phyloP scores from a whole-genome alignment of 805 yeast genomes.

The Metschnikowia proteae region DNA sequence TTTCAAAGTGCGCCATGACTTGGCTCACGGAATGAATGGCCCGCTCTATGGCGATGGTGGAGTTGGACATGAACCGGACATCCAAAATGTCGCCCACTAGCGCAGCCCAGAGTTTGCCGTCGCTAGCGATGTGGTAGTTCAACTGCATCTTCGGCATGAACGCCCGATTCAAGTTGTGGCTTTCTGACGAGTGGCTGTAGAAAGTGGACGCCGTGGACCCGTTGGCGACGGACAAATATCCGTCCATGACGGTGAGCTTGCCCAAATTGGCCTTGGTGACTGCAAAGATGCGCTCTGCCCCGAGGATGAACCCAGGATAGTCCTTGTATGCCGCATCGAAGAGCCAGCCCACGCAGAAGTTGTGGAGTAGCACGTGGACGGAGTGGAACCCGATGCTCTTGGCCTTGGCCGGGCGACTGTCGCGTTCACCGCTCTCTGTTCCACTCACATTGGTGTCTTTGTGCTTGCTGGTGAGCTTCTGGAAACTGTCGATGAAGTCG shows the following conservation, averaged over 20 bases:
- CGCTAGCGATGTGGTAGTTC: constrained; percentile 37
- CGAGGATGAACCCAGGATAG: constrained; percentile 72
- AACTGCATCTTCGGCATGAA: constrained; percentile 67
- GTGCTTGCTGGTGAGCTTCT: background rate
- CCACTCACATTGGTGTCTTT: background rate
- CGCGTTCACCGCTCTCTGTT: background rate
- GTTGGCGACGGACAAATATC: constrained; percentile 68
- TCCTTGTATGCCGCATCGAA: constrained; percentile 46
- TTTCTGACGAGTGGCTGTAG: constrained; percentile 45
- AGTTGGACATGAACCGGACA: constrained; percentile 56
- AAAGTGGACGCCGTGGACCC: constrained; percentile 51
- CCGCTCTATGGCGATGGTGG: constrained; percentile 53
- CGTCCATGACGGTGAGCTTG: constrained; percentile 62
- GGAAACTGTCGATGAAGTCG: constrained; percentile 27
- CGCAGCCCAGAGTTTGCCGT: constrained; percentile 42
- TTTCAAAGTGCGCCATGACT: constrained; percentile 35
- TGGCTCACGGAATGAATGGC: constrained; percentile 44
- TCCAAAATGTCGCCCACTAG: constrained; percentile 69
- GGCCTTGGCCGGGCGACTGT: background rate
- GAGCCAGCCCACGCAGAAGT: constrained; percentile 76
- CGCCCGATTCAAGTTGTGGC: constrained; percentile 53
- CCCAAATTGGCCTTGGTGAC: constrained; percentile 61
- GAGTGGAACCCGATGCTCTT: constrained; percentile 23
- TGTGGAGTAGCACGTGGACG: constrained; percentile 56
- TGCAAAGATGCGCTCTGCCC: constrained; percentile 71